A percentile compares a stretch with the other conserved stretches of the same genome.
Conservation (phyloP, 2,329 filamentous ascomycete genomes). For the Trichoderma endophyticum region DNA sequence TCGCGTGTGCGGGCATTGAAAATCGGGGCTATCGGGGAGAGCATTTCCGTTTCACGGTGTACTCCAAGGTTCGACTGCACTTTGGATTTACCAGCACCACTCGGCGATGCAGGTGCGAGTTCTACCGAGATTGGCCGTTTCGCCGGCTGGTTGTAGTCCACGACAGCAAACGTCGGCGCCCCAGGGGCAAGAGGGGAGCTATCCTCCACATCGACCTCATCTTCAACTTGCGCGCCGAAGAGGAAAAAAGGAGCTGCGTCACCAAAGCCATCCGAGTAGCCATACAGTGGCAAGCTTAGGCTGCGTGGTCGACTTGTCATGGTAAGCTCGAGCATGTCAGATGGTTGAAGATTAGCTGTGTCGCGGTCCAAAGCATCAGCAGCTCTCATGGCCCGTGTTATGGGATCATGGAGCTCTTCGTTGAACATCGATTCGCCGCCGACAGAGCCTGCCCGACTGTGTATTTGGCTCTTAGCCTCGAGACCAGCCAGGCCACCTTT, state of each 20-base stretch:
- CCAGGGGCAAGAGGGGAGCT: slow-evolving; percentile 19
- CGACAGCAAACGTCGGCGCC: slow-evolving; percentile 30
- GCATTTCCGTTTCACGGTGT: slow-evolving; percentile 9
- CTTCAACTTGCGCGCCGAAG: slow-evolving; percentile 39
- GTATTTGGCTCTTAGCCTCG: slow-evolving; percentile 24
- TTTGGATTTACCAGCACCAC: slow-evolving; percentile 36
- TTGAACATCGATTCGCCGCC: slow-evolving; percentile 22
- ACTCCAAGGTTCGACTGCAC: slow-evolving; percentile 8
- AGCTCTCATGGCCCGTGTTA: slow-evolving; percentile 54
- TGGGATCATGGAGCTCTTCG: slow-evolving; percentile 44
- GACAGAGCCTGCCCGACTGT: slow-evolving; percentile 22
- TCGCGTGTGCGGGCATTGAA: slow-evolving; percentile 36
- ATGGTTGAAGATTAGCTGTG: slow-evolving; percentile 53
- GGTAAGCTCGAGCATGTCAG: slow-evolving; percentile 47
- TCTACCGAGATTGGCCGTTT: slow-evolving; percentile 20
- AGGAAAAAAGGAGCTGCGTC: slow-evolving; percentile 48
- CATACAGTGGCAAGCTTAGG: slow-evolving; percentile 48
- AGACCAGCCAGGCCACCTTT: slow-evolving; percentile 46
- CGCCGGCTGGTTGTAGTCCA: slow-evolving; percentile 28
- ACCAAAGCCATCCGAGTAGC: slow-evolving; percentile 41
- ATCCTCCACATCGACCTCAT: slow-evolving; percentile 23
- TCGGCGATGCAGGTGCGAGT: slow-evolving; percentile 30
- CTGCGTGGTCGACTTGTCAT: slow-evolving; percentile 42
- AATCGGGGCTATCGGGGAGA: slow-evolving; percentile 34
- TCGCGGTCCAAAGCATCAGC: slow-evolving; percentile 56